A percentile compares a stretch with the other conserved stretches of the same genome.
Conservation (phyloP, 768 basidiomycete genomes). For the Xerocomellus amylosporus region DNA sequence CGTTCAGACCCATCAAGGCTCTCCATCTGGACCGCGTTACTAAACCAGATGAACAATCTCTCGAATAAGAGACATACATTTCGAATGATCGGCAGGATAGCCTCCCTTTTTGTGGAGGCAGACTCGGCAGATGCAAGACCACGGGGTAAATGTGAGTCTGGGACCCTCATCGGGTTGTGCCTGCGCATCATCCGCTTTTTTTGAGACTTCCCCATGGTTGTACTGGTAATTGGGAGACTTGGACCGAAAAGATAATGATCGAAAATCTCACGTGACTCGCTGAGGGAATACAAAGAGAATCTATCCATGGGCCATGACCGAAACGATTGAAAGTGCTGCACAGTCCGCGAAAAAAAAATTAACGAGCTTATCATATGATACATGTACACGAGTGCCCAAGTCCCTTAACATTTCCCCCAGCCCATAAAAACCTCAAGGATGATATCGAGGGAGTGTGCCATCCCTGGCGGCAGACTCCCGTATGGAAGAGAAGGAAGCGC, state of each 20-base stretch:
- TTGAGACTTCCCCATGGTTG: conserved; percentile 86
- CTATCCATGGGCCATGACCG: too few species aligned
- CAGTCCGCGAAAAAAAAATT: conserved; percentile 19
- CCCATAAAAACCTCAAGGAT: conserved; percentile 21
- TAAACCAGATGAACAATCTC: background rate
- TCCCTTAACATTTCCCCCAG: conserved; percentile 5
- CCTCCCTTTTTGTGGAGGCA: conserved; percentile 71
- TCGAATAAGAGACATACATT: conserved; percentile 52
- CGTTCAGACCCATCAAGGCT: conserved; percentile 75
- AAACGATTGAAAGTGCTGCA: background rate
- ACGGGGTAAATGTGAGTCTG: conserved; percentile 84
- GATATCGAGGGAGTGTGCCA: conserved; percentile 28
- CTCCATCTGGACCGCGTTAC: conserved; percentile 53
- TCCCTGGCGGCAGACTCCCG: conserved; percentile 8
- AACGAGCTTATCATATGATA: conserved; percentile 23
- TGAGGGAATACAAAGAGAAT: too few species aligned
- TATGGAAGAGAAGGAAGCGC: conserved; percentile 1
- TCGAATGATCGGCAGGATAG: conserved; percentile 83
- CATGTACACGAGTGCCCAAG: conserved; percentile 17
- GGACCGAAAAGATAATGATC: background rate
- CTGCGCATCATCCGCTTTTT: conserved; percentile 82
- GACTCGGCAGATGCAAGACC: conserved; percentile 75
- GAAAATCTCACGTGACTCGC: conserved; percentile 11
- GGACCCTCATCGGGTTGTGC: conserved; percentile 92
- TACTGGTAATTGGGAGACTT: background rate